phyloP scores from a whole-genome alignment of 2,329 filamentous ascomycete genomes.

The Epichloe coenophiala region DNA sequence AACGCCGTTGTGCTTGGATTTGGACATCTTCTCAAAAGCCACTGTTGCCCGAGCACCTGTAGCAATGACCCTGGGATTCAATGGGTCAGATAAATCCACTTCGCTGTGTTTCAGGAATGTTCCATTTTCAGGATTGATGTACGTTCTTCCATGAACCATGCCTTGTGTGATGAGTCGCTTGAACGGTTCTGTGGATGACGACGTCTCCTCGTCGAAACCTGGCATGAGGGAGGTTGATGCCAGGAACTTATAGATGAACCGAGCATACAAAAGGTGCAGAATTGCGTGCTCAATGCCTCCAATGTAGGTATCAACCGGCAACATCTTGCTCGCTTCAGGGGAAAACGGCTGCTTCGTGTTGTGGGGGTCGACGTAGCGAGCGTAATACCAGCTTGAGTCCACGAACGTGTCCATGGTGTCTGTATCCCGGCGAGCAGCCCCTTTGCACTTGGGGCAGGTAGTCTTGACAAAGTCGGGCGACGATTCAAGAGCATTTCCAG shows the following conservation, averaged over 20 bases:
- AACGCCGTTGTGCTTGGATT: constrained; percentile 86
- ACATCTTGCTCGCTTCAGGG: constrained; percentile 40
- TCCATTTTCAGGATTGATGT: constrained; percentile 58
- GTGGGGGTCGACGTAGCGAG: constrained; percentile 61
- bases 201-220: constrained; percentile 18
- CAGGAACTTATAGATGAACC: constrained; percentile 83
- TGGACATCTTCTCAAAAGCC: constrained; percentile 86
- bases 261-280: constrained; percentile 74
- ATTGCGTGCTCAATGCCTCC: constrained; percentile 88
- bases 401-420: constrained; percentile 97
- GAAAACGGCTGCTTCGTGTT: constrained; percentile 51
- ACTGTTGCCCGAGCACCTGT: constrained; percentile 46
- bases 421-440: constrained; percentile 64
- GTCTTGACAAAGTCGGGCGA: constrained; percentile 63
- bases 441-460: constrained; percentile 58
- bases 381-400: constrained; percentile 88
- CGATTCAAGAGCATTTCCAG: constrained; percentile 64
- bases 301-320: constrained; percentile 80
- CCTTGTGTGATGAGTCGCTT: constrained; percentile 73
- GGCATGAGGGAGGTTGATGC: constrained; percentile 39
- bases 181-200: constrained; percentile 56
- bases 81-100: constrained; percentile 46
- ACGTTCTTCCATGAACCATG: constrained; percentile 87
- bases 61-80: constrained; percentile 45
- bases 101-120: constrained; percentile 67